phyloP scores from a whole-genome alignment of 768 basidiomycete species.

The Boletales sp. region DNA sequence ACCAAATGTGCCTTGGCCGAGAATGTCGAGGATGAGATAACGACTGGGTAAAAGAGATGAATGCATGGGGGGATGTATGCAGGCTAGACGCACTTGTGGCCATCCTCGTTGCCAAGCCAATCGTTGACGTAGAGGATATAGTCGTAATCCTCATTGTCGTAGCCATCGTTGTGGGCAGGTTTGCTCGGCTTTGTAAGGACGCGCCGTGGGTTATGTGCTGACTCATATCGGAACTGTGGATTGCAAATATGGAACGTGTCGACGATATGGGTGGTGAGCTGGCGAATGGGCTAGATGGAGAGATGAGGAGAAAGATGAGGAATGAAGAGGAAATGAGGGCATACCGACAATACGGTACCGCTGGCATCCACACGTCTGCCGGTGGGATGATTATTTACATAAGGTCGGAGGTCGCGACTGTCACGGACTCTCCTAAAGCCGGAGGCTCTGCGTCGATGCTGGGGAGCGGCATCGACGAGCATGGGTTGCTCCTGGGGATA shows the following conservation, averaged over 20 bases:
- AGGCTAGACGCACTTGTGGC: constrained; percentile 73
- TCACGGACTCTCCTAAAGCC: constrained; percentile 82
- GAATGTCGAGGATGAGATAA: constrained; percentile 95
- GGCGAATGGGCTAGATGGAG: constrained; percentile 47
- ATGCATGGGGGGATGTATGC: background rate
- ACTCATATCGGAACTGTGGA: constrained; percentile 92
- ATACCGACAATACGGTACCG: constrained; percentile 77
- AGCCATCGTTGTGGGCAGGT: constrained; percentile 92
- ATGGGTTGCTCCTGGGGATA: constrained; percentile 67
- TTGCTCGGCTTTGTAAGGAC: constrained; percentile 98
- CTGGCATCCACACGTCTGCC: constrained; percentile 76
- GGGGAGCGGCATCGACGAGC: constrained; percentile 58
- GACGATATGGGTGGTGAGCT: constrained; percentile 81
- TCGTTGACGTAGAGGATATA: constrained; percentile 99
- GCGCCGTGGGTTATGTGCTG: constrained; percentile 88
- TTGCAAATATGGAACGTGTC: constrained; percentile 96
- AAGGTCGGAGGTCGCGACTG: constrained; percentile 73
- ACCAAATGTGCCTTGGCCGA: constrained; percentile 98
- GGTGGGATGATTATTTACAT: constrained; percentile 54
- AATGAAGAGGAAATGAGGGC: constrained; percentile 29
- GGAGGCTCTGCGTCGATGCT: constrained; percentile 61
- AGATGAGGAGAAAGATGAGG: constrained; percentile 10
- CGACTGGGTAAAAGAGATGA: constrained; percentile 38
- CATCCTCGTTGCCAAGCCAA: constrained; percentile 90
- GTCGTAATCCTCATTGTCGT: constrained; percentile 98